Evolutionary conservation across 495 filamentous ascomycete genomes (phyloP).

Genomic region (Tuber aestivum): DNA sequence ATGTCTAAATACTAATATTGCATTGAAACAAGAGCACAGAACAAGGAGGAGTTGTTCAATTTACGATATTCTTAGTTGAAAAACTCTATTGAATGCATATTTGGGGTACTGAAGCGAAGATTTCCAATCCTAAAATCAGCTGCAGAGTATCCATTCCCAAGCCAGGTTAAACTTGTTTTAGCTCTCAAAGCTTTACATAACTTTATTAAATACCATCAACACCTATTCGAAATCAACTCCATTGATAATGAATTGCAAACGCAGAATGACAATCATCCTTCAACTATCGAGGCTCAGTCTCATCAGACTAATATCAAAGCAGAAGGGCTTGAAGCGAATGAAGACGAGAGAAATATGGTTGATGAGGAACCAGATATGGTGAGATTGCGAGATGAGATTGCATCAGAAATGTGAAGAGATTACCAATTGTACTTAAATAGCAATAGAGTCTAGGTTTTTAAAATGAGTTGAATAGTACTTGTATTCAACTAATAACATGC

Average conservation of each 20-base stretch:
- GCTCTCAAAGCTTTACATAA: constrained; percentile 11
- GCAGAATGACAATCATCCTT: too few relatives aligned
- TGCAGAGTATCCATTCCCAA: constrained; percentile 1
- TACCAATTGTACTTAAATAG: too few relatives aligned
- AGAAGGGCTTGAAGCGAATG: neutral
- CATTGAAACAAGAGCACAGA: neutral
- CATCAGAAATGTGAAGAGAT: too few relatives aligned
- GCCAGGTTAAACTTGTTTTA: constrained; percentile 7
- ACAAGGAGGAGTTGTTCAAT: constrained; percentile 13
- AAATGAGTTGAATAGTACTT: too few relatives aligned
- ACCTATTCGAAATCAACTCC: too few relatives aligned
- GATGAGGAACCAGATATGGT: constrained; percentile 1
- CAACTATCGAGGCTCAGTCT: too few relatives aligned
- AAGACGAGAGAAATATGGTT: constrained; percentile 7
- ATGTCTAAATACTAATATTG: constrained; percentile 3
- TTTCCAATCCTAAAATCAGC: constrained; percentile 10
- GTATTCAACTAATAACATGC: too few relatives aligned
- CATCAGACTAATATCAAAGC: neutral
- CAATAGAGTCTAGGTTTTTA: too few relatives aligned
- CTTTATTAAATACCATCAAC: constrained; percentile 1
- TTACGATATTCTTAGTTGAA: constrained; percentile 15
- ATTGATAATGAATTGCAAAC: neutral
- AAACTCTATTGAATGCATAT: constrained; percentile 17
- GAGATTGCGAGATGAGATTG: too few relatives aligned
- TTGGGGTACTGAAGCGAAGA: constrained; percentile 11